Base-by-base conservation (phyloP, 768 basidiomycete genomes). In the Agaricus subrufescens region DNA sequence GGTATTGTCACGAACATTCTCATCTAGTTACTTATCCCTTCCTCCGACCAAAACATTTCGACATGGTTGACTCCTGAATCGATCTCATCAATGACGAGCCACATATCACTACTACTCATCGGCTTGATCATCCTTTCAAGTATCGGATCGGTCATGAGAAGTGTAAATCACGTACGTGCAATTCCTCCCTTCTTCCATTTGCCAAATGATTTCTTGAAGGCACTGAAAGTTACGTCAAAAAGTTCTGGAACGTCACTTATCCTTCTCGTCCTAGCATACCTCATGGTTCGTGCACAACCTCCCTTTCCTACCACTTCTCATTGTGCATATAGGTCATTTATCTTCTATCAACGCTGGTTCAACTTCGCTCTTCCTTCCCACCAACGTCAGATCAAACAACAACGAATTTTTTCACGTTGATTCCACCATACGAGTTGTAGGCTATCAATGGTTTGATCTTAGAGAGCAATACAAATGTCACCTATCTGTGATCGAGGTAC, bases 181-280 rank as follows among this genome's bases (percentile, higher is more conserved):
- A n/a, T n/a, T n/a, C 47, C n/a, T 43, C 47, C 15, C 42, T 61
- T 50, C 49, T n/a, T 48, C 14, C 50, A 42, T 25, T n/a, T 23
- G 26, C n/a, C 15, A 27, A 26, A 10, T 42, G 43, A 3, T 5
- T 56, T 39, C 37, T 1, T 25, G 15, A 59, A 86, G 86, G 75
- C 73, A 0, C 71, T 91, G 37, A 80, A 79, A 52, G 80, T 88
- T 15, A 84, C 84, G 37, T 87, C 84, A 61, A 77, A 83, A 34
- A 88, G 80, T 52, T 73, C 89, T 7, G 86, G 86, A 34, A 87
- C 88, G 4, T 87, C 86, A 3, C 70, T 93, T 43, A 86, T 93
- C 80, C 67, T 93, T 26, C 78, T 94, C 29, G 69, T 87, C 8
- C 77, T 94, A 25, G 87, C 90, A 5, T 90, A 94, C 65, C 75